Percentiles rank a stretch among this genome's conserved stretches.
Evolutionary conservation across 805 yeast genomes (phyloP).

Genomic region (Candida namnaoensis): DNA sequence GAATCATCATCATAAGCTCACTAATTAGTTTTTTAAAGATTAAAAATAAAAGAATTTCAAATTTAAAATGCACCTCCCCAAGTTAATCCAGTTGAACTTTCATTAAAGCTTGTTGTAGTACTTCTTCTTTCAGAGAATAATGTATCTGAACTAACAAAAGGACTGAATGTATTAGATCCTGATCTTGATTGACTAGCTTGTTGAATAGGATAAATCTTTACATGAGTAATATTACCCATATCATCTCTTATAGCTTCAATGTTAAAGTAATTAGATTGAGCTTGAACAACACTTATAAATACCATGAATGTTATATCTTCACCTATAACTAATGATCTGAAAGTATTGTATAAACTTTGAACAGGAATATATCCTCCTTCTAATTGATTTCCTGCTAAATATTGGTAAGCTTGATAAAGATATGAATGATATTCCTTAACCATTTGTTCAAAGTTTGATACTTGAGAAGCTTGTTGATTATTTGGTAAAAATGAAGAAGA

Average conservation of each 20-base stretch:
- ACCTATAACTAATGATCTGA: conserved; percentile 1
- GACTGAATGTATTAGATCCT: not conserved
- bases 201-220: conserved; percentile 4
- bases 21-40: too few relatives aligned
- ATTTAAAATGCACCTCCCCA: conserved; percentile 1
- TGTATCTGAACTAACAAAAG: not conserved
- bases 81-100: not conserved
- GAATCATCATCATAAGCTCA: too few relatives aligned
- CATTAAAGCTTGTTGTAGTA: not conserved
- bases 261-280: conserved; percentile 5
- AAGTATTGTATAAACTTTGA: conserved; percentile 2
- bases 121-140: not conserved
- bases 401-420: conserved; percentile 4
- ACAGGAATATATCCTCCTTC: conserved; percentile 5
- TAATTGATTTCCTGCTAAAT: conserved; percentile 1
- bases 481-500: too few relatives aligned
- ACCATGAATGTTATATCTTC: conserved; percentile 1
- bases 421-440: conserved; percentile 4
- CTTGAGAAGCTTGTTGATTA: not conserved
- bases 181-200: not conserved
- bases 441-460: conserved; percentile 1
- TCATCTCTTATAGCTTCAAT: conserved; percentile 5
- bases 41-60: too few relatives aligned
- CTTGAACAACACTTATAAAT: conserved; percentile 7
- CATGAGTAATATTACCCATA: conserved; percentile 6